A percentile compares a stretch with the other conserved stretches of the same genome.
Evolutionary conservation across 1,284 basidiomycete species (phyloP).

Genomic region (Trichosporon coremiiforme): DNA sequence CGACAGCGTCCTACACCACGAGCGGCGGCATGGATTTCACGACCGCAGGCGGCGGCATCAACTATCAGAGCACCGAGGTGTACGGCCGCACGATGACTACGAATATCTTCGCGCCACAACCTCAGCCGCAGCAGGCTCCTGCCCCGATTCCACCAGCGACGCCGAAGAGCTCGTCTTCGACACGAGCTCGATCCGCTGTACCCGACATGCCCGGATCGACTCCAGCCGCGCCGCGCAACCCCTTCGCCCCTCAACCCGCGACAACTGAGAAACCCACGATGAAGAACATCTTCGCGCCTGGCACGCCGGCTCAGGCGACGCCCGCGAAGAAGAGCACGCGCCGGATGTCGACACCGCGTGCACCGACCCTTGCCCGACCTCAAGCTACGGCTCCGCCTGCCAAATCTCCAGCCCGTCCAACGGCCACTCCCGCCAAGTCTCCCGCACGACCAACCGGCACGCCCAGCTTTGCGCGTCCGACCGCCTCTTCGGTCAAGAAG

Average conservation of each 20-base stretch:
- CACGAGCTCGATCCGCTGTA: background rate
- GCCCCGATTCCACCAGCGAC: slow-evolving; percentile 8
- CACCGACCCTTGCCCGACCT: slow-evolving; percentile 1
- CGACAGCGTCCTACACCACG: background rate
- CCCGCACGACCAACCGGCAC: slow-evolving; percentile 1
- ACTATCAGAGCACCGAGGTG: slow-evolving; percentile 20
- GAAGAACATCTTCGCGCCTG: slow-evolving; percentile 22
- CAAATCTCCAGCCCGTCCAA: background rate
- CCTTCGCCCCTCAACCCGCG: slow-evolving; percentile 21
- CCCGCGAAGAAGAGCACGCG: background rate
- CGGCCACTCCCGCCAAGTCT: background rate
- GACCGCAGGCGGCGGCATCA: slow-evolving; percentile 20
- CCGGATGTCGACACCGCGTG: slow-evolving; percentile 18
- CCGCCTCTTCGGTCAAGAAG: slow-evolving; percentile 24
- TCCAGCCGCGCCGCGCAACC: slow-evolving; percentile 16
- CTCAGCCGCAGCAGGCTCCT: slow-evolving; percentile 7
- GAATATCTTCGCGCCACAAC: slow-evolving; percentile 25
- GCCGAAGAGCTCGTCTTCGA: slow-evolving; percentile 18
- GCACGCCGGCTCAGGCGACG: background rate
- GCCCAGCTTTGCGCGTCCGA: slow-evolving; percentile 25
- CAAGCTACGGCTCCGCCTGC: background rate
- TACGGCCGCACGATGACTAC: slow-evolving; percentile 23
- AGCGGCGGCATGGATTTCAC: slow-evolving; percentile 25
- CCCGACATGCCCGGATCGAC: background rate
- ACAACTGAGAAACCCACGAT: slow-evolving; percentile 9